These are phyloP conservation scores for Stipa capillata DNA, from an alignment of 176 grass and related monocot genomes.

Conservation along the genomic window DNA sequence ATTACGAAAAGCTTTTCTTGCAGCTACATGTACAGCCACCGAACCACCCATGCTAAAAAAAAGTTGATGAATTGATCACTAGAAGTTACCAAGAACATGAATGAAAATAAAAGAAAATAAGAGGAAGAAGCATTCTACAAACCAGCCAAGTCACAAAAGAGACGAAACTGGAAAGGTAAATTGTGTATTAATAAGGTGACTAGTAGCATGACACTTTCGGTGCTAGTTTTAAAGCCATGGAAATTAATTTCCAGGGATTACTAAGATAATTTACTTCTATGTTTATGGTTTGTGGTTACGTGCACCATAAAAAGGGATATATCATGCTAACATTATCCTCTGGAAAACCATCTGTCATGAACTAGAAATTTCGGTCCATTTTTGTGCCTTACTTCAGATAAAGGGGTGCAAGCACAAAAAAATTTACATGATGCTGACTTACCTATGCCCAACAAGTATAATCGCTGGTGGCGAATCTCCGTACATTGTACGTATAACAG, in stretches of 20 bases:
- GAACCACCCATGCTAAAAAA: conserved; percentile 89
- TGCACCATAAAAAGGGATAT: not conserved
- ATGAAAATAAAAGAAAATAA: conserved; percentile 2
- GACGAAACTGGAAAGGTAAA: not conserved
- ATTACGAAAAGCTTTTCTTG: conserved; percentile 56
- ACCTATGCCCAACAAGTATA: conserved; percentile 99
- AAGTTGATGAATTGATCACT: not conserved
- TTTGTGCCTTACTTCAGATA: not conserved
- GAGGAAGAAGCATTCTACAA: not conserved
- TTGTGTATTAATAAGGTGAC: not conserved
- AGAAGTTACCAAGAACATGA: not conserved
- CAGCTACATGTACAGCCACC: conserved; percentile 89
- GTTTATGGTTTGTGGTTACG: not conserved
- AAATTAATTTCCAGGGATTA: not conserved
- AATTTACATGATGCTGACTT: not conserved
- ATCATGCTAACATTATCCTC: not conserved
- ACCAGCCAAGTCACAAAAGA: not conserved
- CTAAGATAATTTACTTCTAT: not conserved
- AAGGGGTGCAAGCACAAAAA: not conserved
- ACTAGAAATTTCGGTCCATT: not conserved
- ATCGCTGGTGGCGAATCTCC: conserved; percentile 78
- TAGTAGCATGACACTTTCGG: not conserved
- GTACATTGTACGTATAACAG: conserved; percentile 62
- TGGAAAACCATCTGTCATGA: not conserved
- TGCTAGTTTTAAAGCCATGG: not conserved